phyloP scores from a whole-genome alignment of 2,329 filamentous ascomycete genomes.

The Penicillium occitanis region DNA sequence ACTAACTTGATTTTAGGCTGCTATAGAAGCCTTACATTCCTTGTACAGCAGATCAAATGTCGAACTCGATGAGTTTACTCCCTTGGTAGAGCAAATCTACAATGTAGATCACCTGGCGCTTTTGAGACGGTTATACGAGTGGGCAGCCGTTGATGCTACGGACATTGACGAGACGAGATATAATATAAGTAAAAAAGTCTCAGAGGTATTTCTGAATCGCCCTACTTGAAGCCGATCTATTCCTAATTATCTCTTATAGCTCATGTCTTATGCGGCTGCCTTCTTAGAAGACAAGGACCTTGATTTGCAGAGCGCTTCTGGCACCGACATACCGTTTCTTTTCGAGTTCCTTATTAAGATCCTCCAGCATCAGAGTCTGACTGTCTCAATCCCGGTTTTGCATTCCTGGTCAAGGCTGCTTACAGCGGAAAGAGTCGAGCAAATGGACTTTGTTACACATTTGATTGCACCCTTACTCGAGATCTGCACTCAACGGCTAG shows the following conservation, averaged over 20 bases:
- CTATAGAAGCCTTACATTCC: conserved; percentile 79
- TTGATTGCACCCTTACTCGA: conserved; percentile 74
- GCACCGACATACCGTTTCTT: conserved; percentile 69
- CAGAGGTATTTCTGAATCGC: conserved; percentile 63
- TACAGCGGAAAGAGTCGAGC: conserved; percentile 67
- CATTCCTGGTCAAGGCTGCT: conserved; percentile 87
- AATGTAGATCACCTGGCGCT: conserved; percentile 68
- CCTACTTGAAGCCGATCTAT: neutral
- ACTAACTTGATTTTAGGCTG: conserved; percentile 55
- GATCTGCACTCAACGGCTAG: conserved; percentile 75
- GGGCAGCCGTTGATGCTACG: conserved; percentile 74
- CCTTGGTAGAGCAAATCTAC: conserved; percentile 78
- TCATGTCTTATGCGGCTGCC: conserved; percentile 80
- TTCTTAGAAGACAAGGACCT: conserved; percentile 77
- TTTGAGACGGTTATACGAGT: conserved; percentile 72
- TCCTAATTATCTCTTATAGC: conserved; percentile 50
- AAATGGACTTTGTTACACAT: conserved; percentile 56
- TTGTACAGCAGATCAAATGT: conserved; percentile 75
- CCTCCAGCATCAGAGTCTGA: conserved; percentile 79
- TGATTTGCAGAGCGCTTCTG: conserved; percentile 57
- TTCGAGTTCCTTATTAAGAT: conserved; percentile 77
- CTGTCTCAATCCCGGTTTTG: conserved; percentile 88
- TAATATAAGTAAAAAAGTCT: conserved; percentile 86
- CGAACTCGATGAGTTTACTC: conserved; percentile 72
- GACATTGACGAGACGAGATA: conserved; percentile 92